Conservation (phyloP, 2,329 filamentous ascomycete genomes). For the Aspergillus puulaauensis region DNA sequence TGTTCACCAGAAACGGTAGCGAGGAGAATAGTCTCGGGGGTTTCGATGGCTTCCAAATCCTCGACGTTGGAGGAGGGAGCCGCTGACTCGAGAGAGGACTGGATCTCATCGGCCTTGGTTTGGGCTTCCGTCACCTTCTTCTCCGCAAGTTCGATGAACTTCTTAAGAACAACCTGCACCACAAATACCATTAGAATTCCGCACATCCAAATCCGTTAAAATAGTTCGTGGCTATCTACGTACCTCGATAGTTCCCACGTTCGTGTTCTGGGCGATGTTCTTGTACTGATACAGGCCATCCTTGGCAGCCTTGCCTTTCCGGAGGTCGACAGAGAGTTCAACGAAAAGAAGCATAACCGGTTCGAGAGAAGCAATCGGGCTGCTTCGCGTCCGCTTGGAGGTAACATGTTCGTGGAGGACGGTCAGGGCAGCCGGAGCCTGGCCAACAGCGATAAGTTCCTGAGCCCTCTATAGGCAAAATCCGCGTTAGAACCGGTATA, state of each 20-base stretch:
- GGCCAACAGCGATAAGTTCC: slow-evolving; percentile 97
- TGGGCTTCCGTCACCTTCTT: slow-evolving; percentile 95
- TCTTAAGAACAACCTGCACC: slow-evolving; percentile 80
- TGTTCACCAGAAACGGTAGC: slow-evolving; percentile 98
- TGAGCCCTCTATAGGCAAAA: slow-evolving; percentile 69
- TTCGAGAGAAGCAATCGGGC: slow-evolving; percentile 91
- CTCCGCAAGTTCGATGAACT: slow-evolving; percentile 96
- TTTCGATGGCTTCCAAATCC: slow-evolving; percentile 95
- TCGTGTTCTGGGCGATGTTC: slow-evolving; percentile 99
- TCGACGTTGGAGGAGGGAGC: slow-evolving; percentile 75
- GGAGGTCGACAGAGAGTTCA: slow-evolving; percentile 92
- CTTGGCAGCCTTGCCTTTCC: slow-evolving; percentile 98
- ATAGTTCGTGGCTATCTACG: slow-evolving; percentile 3
- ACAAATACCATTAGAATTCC: slow-evolving; percentile 8
- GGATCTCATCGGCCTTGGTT: slow-evolving; percentile 91
- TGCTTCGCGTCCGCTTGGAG: slow-evolving; percentile 96
- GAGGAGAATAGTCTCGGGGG: slow-evolving; percentile 94
- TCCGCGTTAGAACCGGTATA: slow-evolving; percentile 15
- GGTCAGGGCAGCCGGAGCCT: slow-evolving; percentile 86
- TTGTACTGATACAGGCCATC: slow-evolving; percentile 99
- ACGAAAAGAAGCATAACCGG: slow-evolving; percentile 98
- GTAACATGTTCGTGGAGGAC: slow-evolving; percentile 99
- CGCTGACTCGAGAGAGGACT: slow-evolving; percentile 78
- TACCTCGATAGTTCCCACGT: slow-evolving; percentile 96
- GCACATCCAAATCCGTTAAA: neutral